phyloP scores from a whole-genome alignment of 2,329 filamentous ascomycete genomes.

The Talaromyces piceae region DNA sequence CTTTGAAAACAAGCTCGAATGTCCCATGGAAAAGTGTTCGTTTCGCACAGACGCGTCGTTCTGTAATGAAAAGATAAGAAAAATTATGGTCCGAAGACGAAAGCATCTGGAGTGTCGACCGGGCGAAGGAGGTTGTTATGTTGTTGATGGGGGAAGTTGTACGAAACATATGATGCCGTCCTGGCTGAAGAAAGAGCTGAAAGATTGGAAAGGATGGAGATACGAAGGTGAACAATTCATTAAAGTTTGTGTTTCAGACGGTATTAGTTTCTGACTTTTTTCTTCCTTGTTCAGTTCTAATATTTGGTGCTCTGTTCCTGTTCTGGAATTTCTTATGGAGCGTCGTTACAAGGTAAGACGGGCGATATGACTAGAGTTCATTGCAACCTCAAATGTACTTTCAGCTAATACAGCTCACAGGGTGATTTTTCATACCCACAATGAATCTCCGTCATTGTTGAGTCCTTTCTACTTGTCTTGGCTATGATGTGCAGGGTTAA shows the following conservation, averaged over 20 bases:
- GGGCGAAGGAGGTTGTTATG: conserved; percentile 26
- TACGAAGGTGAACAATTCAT: conserved; percentile 23
- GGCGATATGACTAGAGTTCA: neutral
- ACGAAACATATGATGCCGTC: conserved; percentile 21
- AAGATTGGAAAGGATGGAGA: conserved; percentile 10
- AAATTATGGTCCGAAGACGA: conserved; percentile 36
- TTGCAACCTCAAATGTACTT: neutral
- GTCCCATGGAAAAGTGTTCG: conserved; percentile 47
- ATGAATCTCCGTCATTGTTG: neutral
- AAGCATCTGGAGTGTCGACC: conserved; percentile 33
- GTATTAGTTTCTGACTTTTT: neutral
- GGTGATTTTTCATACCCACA: neutral
- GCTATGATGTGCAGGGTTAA: neutral
- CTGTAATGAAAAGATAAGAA: conserved; percentile 32
- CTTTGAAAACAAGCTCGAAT: conserved; percentile 56
- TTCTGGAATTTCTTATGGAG: conserved; percentile 12
- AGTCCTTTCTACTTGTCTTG: neutral
- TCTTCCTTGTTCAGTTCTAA: conserved; percentile 13
- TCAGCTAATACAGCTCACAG: neutral
- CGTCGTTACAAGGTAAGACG: neutral
- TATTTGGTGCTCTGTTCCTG: conserved; percentile 14
- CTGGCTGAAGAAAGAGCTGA: conserved; percentile 22
- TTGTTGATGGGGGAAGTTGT: conserved; percentile 31
- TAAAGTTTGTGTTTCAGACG: neutral
- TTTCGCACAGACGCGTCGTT: conserved; percentile 37